Evolutionary conservation across 2,329 filamentous ascomycete genomes (phyloP), one percentile per base, ranked within the genome.

Genomic region (Xylariomycetidae sp.): DNA sequence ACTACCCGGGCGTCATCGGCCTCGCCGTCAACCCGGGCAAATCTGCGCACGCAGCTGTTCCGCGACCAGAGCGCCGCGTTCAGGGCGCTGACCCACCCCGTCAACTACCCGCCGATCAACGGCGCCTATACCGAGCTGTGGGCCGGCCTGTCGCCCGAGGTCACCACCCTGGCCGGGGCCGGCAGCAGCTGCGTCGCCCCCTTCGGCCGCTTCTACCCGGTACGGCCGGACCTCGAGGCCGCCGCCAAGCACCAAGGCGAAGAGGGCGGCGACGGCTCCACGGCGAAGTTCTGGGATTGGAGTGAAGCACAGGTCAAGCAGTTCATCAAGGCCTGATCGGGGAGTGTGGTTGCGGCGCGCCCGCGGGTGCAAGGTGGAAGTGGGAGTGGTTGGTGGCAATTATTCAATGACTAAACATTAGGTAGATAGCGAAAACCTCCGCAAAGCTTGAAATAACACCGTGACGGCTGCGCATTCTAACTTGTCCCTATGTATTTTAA

Each of bases 231-330:
- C 34, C 30, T 64, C 13, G 44, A 46, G 4, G 46, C 46, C 2
- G 56, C 46, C 10, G 48, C 48, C 2, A 55, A 52, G 40, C 33
- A 48, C 1, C 38, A 49, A 18, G 48, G 44, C n/a, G 58, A 66
- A 16, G n/a, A n/a, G n/a, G 61, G 62, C 13, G 62, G 63, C 2
- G 59, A 52, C 13, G 61, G 59, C 0, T 52, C 52, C 18, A 58
- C 55, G 2, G 36, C 50, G 17, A 49, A 56, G 31, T 67, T 70
- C 37, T 70, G 63, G 63, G 58, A 64, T 3, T 70, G 64, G 65
- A 55, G 48, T 17, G 66, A 69, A 33, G 54, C 61, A 31, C 57
- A 63, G 34, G 45, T 61, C 5, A 53, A 56, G 33, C 40, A 23
- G n/a, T 23, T 23, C 20, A n/a, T n/a, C n/a, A n/a, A n/a, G n/a